A percentile compares a stretch with the other conserved stretches of the same genome.
Evolutionary conservation across 345 rosid genomes (phyloP).

Genomic region (Populus pruinosa): DNA sequence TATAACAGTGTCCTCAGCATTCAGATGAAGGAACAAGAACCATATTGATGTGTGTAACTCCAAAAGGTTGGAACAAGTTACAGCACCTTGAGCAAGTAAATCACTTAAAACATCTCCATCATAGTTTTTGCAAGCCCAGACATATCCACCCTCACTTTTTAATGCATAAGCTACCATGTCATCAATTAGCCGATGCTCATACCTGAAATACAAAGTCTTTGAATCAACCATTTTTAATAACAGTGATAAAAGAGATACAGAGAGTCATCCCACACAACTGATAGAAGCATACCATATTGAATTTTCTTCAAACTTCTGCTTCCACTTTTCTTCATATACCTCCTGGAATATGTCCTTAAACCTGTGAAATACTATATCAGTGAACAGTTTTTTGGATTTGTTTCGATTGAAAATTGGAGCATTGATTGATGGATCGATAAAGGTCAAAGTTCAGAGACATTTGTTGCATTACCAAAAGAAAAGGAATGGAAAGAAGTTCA

Average conservation of each 20-base stretch:
- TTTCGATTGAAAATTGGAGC: background rate
- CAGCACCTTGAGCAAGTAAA: constrained; percentile 91
- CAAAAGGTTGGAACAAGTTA: background rate
- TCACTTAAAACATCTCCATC: constrained; percentile 99
- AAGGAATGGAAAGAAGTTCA: background rate
- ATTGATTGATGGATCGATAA: background rate
- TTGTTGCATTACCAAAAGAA: background rate
- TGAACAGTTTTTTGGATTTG: constrained; percentile 10
- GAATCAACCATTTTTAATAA: constrained; percentile 4
- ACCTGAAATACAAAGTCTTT: constrained; percentile 45
- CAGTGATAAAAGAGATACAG: background rate
- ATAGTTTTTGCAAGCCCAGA: constrained; percentile 98
- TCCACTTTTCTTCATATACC: constrained; percentile 90
- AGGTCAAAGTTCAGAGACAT: background rate
- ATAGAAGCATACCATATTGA: constrained; percentile 67
- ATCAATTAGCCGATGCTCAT: constrained; percentile 97
- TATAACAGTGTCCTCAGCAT: background rate
- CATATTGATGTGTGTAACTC: background rate
- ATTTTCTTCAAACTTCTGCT: constrained; percentile 79
- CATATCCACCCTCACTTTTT: constrained; percentile 98
- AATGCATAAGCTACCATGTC: constrained; percentile 97
- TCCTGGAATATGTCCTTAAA: constrained; percentile 97
- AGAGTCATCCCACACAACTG: background rate
- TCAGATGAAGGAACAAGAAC: background rate
- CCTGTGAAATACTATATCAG: constrained; percentile 38